Base-by-base conservation (phyloP, 306 rosid genomes). In the Rubus parviflorus region DNA sequence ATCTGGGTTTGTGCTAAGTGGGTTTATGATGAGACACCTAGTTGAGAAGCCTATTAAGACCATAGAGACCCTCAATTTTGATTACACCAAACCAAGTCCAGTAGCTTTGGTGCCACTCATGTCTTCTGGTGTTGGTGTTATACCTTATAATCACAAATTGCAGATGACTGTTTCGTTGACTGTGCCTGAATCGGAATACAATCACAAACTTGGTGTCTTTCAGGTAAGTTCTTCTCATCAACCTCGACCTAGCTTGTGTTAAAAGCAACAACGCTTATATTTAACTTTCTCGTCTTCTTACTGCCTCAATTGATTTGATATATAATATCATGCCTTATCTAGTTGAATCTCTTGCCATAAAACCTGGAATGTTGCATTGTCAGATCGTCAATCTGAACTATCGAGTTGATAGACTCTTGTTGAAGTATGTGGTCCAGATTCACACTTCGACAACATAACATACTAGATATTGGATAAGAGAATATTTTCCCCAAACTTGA, bases 51-150 rank as follows among this genome's bases (percentile, higher is more conserved):
- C 85, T 1, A 54, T 77, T 67, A 75, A 77, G 56, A 72, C 37
- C 15, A 68, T 19, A 7, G 75, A 73, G 60, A 49, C 7, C 54
- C 82, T 82, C 41, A 82, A 56, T 64, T 77, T 73, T n/a, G 82
- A 82, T 63, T 77, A 77, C 75, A 77, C 79, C 47, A 73, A 82
- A 74, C 0, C 79, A 22, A 77, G 68, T 49, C 76, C 85, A 9
- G 82, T 73, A 19, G 82, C 82, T 67, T 73, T 77, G 38, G 65
- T 73, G 13, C 82, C 81, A 20, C 66, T 82, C 20, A 68, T 13
- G 66, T 13, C 47, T 79, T 71, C 82, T 17, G 15, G 57, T 68
- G 68, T 2, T 2, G 22, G 20, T 25, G 40, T 14, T 47, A 78
- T 73, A 17, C 82, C 85, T 48, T 48, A 77, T 8, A 67, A 68